Percentiles rank a stretch among this genome's conserved stretches.
Evolutionary conservation across 768 basidiomycete genomes (phyloP).

Genomic region (Naematelia aurantialba): DNA sequence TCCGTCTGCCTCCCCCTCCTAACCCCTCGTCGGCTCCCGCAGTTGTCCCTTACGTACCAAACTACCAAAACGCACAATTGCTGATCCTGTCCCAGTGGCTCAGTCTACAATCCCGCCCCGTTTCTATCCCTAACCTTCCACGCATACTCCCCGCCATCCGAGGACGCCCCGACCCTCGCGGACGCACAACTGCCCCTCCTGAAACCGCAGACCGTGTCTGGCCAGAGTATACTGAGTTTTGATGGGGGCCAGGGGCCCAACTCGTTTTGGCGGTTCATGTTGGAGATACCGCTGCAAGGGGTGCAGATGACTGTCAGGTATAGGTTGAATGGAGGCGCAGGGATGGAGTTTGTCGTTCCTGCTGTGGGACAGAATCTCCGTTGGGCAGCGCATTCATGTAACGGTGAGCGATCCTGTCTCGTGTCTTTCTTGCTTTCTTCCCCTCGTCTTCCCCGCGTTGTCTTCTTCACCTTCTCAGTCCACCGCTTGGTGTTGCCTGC

Average conservation of each 20-base stretch:
- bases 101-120: constrained; percentile 31
- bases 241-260: constrained; percentile 59
- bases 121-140: constrained; percentile 30
- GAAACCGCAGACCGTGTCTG: constrained; percentile 11
- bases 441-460: background rate
- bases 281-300: constrained; percentile 69
- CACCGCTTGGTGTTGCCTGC: no score
- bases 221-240: constrained; percentile 12
- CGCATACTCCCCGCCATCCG: constrained; percentile 32
- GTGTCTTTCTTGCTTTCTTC: constrained; percentile 13
- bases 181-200: constrained; percentile 1
- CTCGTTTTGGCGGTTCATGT: constrained; percentile 91
- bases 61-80: no score
- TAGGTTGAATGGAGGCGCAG: constrained; percentile 72
- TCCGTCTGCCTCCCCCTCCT: no score
- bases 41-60: no score
- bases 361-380: constrained; percentile 77
- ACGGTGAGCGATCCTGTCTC: constrained; percentile 39
- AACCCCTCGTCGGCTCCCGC: no score
- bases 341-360: constrained; percentile 77
- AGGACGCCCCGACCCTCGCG: background rate
- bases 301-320: constrained; percentile 76
- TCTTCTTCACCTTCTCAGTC: no score
- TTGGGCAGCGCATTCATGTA: constrained; percentile 68
- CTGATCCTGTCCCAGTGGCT: constrained; percentile 17